phyloP scores from a whole-genome alignment of 2,329 filamentous ascomycete species.

The Phialophora expanda region DNA sequence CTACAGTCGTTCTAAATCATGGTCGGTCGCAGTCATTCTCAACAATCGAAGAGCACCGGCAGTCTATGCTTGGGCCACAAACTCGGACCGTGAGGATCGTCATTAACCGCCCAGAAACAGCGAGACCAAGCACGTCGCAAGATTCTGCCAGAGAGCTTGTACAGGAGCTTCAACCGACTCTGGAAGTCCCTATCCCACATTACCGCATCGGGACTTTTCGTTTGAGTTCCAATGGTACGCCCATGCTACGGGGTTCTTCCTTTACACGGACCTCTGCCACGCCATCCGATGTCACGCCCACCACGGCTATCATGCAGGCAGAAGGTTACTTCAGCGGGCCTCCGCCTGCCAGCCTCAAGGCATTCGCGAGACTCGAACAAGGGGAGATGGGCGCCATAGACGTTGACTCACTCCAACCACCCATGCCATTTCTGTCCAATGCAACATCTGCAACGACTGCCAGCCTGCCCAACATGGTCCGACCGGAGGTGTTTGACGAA shows the following conservation, averaged over 20 bases:
- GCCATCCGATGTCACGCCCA: constrained; percentile 34
- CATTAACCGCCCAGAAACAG: constrained; percentile 72
- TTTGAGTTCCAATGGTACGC: constrained; percentile 77
- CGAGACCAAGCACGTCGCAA: constrained; percentile 68
- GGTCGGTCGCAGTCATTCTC: constrained; percentile 68
- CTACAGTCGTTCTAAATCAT: constrained; percentile 34
- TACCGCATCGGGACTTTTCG: constrained; percentile 82
- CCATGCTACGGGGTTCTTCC: constrained; percentile 79
- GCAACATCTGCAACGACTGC: constrained; percentile 42
- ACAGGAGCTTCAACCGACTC: constrained; percentile 56
- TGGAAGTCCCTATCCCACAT: constrained; percentile 79
- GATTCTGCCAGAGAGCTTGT: constrained; percentile 45
- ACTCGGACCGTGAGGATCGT: constrained; percentile 77
- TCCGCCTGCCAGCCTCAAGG: constrained; percentile 33
- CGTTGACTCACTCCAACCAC: constrained; percentile 38
- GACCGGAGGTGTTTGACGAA: constrained; percentile 72
- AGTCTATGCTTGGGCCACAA: constrained; percentile 48
- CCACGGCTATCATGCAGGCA: constrained; percentile 47
- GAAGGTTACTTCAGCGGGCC: constrained; percentile 29
- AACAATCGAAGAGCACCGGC: constrained; percentile 69
- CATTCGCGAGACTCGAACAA: constrained; percentile 26
- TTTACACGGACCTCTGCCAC: constrained; percentile 68
- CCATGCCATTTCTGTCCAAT: constrained; percentile 37
- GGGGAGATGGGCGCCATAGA: not conserved
- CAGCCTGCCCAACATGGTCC: constrained; percentile 55